Conservation (phyloP, 371 early-diverging fungal genomes). For the Mucor plumbeus region DNA sequence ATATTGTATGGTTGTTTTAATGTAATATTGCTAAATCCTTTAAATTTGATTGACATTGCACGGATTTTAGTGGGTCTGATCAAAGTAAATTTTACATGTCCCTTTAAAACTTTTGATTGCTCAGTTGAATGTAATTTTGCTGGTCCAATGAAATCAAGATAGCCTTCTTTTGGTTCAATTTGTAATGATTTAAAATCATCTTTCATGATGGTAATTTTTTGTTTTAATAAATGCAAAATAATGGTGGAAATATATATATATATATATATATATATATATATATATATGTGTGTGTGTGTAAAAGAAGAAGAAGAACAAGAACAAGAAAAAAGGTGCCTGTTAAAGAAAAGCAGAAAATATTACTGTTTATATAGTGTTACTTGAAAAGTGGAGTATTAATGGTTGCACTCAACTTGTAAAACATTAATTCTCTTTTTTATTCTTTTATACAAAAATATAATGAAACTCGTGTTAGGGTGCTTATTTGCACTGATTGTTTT, state of each 20-base stretch:
- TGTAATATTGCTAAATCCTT: constrained; percentile 39
- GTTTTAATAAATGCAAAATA: constrained; percentile 15
- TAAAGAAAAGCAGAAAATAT: constrained; percentile 2
- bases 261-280: too few species aligned
- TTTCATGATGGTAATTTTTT: constrained; percentile 35
- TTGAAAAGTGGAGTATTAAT: constrained; percentile 7
- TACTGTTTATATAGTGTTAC: constrained; percentile 14
- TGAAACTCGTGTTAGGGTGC: constrained; percentile 36
- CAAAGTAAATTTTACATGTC: constrained; percentile 35
- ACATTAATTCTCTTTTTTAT: constrained; percentile 21
- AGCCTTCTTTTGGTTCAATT: constrained; percentile 45
- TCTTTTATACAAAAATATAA: constrained; percentile 20
- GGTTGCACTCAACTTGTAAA: constrained; percentile 18
- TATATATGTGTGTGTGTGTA: too few species aligned
- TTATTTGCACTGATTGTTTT: constrained; percentile 44
- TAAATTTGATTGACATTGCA: constrained; percentile 48
- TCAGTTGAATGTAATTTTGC: constrained; percentile 28
- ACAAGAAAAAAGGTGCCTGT: background rate
- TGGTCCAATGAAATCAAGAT: constrained; percentile 46
- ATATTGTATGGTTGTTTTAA: constrained; percentile 14
- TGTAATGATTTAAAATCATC: constrained; percentile 43
- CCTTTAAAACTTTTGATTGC: constrained; percentile 34
- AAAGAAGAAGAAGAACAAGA: background rate
- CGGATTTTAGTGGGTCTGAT: constrained; percentile 43
- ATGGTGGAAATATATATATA: too few species aligned